Base-by-base conservation (phyloP, 305 asterid genomes). In the Fraxinus velutina region DNA sequence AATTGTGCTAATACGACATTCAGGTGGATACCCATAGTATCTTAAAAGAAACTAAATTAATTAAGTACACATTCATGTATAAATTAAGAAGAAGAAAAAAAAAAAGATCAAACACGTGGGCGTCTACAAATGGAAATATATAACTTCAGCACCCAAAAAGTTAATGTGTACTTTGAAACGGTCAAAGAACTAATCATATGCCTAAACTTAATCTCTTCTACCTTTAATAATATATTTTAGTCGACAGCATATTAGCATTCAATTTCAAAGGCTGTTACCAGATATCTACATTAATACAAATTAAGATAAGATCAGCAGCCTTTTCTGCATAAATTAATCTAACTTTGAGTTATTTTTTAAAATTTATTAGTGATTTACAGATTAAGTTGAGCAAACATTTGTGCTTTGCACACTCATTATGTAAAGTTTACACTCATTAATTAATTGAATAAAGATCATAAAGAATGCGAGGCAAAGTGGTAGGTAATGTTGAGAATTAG, bases 101-200 rank as follows among this genome's bases (percentile, higher is more conserved):
- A 44, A 64, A 76, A 77, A 72, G 78, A 86, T 76, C 82, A 81
- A 83, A 80, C 34, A 7, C 44, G 44, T 37, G 44, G 44, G 44
- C 44, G 1, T 7, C 12, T 37, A 37, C 12, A 6, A 37, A 37
- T 7, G 44, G 44, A 37, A 37, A 37, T 37, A 37, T 37, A 37
- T 37, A 37, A 37, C 44, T 7, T 37, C 55, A 44, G 4, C 55
- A 44, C 17, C 17, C 44, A 37, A 76, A 85, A 91, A 92, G 92
- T 78, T 64, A 77, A 79, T 60, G 22, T 82, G 92, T 89, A 89
- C 92, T 91, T 89, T 42, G 71, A 78, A 81, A 29, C 75, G 29
- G 44, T 80, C 21, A 78, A 85, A 44, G n/a, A 79, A 82, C 66
- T 76, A 74, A 73, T 50, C 29, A 71, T 55, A 70, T n/a, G 50